Conservation (phyloP, 768 basidiomycete species). For the Brasilioporus rufonigricans region DNA sequence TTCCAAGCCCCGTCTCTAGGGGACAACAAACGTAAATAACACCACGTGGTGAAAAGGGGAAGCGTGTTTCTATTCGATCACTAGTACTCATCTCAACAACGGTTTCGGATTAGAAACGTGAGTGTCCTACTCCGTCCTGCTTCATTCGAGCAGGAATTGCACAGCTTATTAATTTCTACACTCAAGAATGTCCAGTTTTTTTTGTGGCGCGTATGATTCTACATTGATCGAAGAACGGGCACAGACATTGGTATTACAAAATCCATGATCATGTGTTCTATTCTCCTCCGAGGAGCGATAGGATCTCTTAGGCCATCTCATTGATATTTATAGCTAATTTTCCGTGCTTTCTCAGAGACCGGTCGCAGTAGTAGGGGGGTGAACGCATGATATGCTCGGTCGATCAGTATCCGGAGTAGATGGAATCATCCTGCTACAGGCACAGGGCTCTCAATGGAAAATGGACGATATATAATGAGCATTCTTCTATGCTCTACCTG, state of each 20-base stretch:
- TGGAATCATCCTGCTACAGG: not conserved
- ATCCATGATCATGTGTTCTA: not conserved
- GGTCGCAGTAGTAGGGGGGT: not conserved
- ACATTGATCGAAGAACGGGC: not conserved
- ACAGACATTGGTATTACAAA: too few species aligned
- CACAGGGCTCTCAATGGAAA: not conserved
- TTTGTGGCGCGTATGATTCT: not conserved
- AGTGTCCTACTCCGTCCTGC: too few species aligned
- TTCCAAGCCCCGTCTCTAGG: not conserved
- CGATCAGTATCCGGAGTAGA: not conserved
- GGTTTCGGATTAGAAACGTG: too few species aligned
- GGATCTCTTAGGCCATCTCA: not conserved
- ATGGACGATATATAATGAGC: conserved; percentile 9
- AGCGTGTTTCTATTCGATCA: too few species aligned
- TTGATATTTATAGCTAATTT: not conserved
- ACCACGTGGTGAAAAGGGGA: too few species aligned
- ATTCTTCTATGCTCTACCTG: not conserved
- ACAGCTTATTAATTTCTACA: not conserved
- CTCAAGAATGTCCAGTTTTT: not conserved
- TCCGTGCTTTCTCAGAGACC: not conserved
- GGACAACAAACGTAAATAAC: conserved; percentile 22
- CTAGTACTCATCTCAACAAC: too few species aligned
- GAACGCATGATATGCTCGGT: not conserved
- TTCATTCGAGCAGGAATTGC: not conserved
- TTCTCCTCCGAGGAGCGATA: not conserved